Conservation (phyloP, 164 flowering plant species). For the Berberis vulgaris region DNA sequence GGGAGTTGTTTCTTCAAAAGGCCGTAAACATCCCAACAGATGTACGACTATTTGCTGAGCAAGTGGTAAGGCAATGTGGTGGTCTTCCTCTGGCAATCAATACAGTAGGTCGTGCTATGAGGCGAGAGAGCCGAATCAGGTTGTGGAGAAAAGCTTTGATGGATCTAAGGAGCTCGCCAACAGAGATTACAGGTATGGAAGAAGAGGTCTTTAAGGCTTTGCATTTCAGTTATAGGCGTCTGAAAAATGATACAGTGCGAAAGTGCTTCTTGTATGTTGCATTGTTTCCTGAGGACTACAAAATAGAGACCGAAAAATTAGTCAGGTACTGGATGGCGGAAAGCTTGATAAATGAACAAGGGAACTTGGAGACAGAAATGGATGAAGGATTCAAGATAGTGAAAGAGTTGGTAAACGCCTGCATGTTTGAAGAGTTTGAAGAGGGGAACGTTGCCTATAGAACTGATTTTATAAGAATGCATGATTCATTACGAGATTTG, state of each 20-base stretch:
- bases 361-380: not conserved
- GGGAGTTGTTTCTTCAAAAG: constrained; percentile 18
- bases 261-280: constrained; percentile 8
- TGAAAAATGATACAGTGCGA: constrained; percentile 15
- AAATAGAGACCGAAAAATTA: constrained; percentile 21
- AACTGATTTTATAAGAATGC: not conserved
- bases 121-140: constrained; percentile 16
- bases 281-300: constrained; percentile 27
- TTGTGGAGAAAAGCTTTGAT: constrained; percentile 24
- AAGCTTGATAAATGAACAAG: constrained; percentile 7
- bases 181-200: constrained; percentile 28
- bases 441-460: too few species aligned
- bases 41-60: constrained; percentile 12
- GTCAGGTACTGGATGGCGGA: constrained; percentile 15
- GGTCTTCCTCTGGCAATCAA: constrained; percentile 31
- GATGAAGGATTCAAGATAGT: not conserved
- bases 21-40: constrained; percentile 8
- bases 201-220: constrained; percentile 21
- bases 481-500: not conserved
- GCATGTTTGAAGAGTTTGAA: not conserved
- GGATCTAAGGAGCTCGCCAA: constrained; percentile 16
- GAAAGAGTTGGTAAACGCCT: not conserved
- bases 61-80: constrained; percentile 19
- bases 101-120: constrained; percentile 29
- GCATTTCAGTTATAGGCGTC: constrained; percentile 23